These are phyloP conservation scores for Lentinula sp. DNA, from an alignment of 768 basidiomycete genomes.

Conservation along the genomic window DNA sequence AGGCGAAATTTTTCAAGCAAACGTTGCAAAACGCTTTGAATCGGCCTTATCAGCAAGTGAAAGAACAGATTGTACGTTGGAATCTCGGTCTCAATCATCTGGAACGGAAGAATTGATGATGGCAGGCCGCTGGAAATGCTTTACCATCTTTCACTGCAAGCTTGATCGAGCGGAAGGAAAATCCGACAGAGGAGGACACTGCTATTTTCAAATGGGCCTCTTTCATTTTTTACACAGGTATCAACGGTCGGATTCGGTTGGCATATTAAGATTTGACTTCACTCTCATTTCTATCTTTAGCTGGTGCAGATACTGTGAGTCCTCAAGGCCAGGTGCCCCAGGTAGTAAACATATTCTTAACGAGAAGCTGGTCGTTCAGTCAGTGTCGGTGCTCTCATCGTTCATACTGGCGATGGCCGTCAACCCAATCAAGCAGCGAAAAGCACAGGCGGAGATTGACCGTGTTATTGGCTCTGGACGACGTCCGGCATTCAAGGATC, in stretches of 20 bases:
- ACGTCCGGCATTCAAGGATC: conserved; percentile 13
- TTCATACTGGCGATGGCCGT: conserved; percentile 13
- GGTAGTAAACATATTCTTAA: background rate
- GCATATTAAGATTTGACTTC: background rate
- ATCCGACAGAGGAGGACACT: background rate
- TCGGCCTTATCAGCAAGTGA: background rate
- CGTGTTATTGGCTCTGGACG: conserved; percentile 12
- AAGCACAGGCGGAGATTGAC: conserved; percentile 6
- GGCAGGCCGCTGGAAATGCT: conserved; percentile 4
- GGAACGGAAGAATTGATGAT: background rate
- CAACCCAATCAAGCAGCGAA: conserved; percentile 12
- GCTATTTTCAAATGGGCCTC: background rate
- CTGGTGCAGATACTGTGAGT: conserved; percentile 8
- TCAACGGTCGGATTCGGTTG: background rate
- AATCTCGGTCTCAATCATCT: background rate
- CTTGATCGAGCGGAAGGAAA: background rate
- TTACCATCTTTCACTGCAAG: conserved; percentile 2
- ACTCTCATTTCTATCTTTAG: background rate
- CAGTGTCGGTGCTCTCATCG: conserved; percentile 8
- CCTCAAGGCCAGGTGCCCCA: no score
- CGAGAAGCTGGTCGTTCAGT: background rate
- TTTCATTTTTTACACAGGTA: conserved; percentile 2
- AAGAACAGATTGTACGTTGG: background rate
- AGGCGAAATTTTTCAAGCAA: background rate
- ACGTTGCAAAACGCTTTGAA: background rate